Base-by-base conservation (phyloP, 768 basidiomycete species). In the Lyophyllum atratum region DNA sequence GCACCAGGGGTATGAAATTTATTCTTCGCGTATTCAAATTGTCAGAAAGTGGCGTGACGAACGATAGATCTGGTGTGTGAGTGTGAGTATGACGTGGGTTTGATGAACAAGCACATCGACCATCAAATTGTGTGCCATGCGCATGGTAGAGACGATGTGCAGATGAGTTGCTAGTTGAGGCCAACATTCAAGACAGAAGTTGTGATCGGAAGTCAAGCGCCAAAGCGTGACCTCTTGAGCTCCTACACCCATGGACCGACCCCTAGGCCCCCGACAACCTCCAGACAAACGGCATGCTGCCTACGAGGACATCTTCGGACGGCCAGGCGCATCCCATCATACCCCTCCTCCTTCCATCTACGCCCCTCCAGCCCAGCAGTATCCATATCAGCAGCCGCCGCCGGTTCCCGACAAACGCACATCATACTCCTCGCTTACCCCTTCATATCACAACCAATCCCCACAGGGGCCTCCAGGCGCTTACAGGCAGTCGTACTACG, bases 291-390 rank as follows among this genome's bases (percentile, higher is more conserved):
- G 92, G 52, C 77, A 84, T 72, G 83, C 85, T 54, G 92, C 92
- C 45, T 94, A 92, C 76, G 89, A 93, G 72, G 84, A 87, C 67
- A 93, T 94, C 75, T 94, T 94, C 72, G 91, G 91, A 24, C 82
- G 92, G 24, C 88, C 90, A 50, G 83, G 84, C 49, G 74, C 78
- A 45, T 61, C 76, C 29, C 85, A 85, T 70, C 86, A 85, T 63
- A 72, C 76, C 55, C 64, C 67, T 45, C 61, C 65, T 49, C 64
- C 67, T 42, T 59, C 64, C 51, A 60, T 61, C 56, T 66, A 69
- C 55, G 59, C 63, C 26, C 66, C 70, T 59, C 51, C 66, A 65
- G 15, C 66, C 40, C 69, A 69, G 39, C 63, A 59, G 10, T 66
- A 67, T 56, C 71, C 72, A 33, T 76, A 80, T 54, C 68, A 70